Percentiles rank a stretch among this genome's conserved stretches.
These are phyloP conservation scores for Pyrenula massariospora DNA, from an alignment of 495 filamentous ascomycete species.

Conservation along the genomic window DNA sequence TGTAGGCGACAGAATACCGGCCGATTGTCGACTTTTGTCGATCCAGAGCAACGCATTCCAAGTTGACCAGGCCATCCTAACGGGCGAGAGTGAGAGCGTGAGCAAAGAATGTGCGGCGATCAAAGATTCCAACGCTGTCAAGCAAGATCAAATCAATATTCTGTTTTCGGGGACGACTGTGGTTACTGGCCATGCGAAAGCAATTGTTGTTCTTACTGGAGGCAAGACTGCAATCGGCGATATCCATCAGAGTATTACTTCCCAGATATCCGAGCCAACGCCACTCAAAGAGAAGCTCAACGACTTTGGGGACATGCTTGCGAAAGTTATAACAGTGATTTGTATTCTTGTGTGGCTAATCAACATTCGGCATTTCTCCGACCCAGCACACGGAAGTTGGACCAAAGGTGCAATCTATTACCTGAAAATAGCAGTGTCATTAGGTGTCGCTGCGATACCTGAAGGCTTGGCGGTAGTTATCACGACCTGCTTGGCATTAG, in stretches of 20 bases:
- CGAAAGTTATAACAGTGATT: slow-evolving; percentile 96
- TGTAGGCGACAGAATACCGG: slow-evolving; percentile 92
- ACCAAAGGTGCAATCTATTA: slow-evolving; percentile 99
- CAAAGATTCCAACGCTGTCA: slow-evolving; percentile 73
- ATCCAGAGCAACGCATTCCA: slow-evolving; percentile 96
- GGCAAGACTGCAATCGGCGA: slow-evolving; percentile 91
- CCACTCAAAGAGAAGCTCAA: slow-evolving; percentile 98
- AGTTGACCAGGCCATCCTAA: slow-evolving; percentile 94
- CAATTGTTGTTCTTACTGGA: slow-evolving; percentile 86
- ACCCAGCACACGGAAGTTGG: slow-evolving; percentile 87
- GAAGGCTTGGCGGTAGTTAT: slow-evolving; percentile 97
- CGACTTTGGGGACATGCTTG: slow-evolving; percentile 91
- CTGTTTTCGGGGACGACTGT: slow-evolving; percentile 98
- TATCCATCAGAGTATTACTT: slow-evolving; percentile 96
- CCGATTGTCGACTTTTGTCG: slow-evolving; percentile 80
- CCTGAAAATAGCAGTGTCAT: slow-evolving; percentile 97
- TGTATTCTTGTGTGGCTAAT: slow-evolving; percentile 96
- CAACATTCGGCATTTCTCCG: slow-evolving; percentile 94
- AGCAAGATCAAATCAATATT: slow-evolving; percentile 97
- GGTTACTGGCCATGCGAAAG: slow-evolving; percentile 85
- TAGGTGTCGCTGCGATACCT: slow-evolving; percentile 95
- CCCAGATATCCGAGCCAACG: slow-evolving; percentile 95
- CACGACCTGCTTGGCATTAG: slow-evolving; percentile 89
- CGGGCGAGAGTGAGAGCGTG: slow-evolving; percentile 96
- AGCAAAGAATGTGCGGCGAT: slow-evolving; percentile 64